A percentile compares a stretch with the other conserved stretches of the same genome.
Conservation (phyloP, 441 rosid genomes). For the Gossypium armourianum region DNA sequence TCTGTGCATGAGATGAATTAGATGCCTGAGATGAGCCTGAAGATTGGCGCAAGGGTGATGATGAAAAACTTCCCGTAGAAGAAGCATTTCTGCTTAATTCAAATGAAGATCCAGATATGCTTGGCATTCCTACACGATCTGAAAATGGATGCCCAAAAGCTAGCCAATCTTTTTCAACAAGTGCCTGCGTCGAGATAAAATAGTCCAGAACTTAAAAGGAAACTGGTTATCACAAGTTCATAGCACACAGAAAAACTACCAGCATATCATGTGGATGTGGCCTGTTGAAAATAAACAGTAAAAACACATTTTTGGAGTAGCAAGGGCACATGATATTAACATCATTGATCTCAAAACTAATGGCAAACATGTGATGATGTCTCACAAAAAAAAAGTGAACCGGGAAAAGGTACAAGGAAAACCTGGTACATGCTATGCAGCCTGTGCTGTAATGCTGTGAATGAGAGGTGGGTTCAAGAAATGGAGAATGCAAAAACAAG, state of each 20-base stretch:
- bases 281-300: not conserved
- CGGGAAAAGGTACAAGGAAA: not conserved
- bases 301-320: not conserved
- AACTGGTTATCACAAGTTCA: not conserved
- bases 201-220: not conserved
- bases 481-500: not conserved
- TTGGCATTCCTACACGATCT: slow-evolving; percentile 87
- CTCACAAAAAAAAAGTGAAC: not conserved
- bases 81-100: slow-evolving; percentile 73
- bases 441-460: not conserved
- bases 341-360: not conserved
- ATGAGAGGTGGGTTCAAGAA: not conserved
- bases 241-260: not conserved
- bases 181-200: slow-evolving; percentile 48
- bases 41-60: slow-evolving; percentile 63
- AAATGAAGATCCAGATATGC: slow-evolving; percentile 44
- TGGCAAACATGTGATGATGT: not conserved
- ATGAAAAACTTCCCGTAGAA: slow-evolving; percentile 60
- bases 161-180: slow-evolving; percentile 94
- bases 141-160: slow-evolving; percentile 99
- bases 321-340: not conserved
- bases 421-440: not conserved
- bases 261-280: slow-evolving; percentile 4
- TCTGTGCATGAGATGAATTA: slow-evolving; percentile 62
- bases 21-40: slow-evolving; percentile 70